These are phyloP conservation scores for Camellia sinensis DNA, from an alignment of 148 eudicot species.

Conservation along the genomic window DNA sequence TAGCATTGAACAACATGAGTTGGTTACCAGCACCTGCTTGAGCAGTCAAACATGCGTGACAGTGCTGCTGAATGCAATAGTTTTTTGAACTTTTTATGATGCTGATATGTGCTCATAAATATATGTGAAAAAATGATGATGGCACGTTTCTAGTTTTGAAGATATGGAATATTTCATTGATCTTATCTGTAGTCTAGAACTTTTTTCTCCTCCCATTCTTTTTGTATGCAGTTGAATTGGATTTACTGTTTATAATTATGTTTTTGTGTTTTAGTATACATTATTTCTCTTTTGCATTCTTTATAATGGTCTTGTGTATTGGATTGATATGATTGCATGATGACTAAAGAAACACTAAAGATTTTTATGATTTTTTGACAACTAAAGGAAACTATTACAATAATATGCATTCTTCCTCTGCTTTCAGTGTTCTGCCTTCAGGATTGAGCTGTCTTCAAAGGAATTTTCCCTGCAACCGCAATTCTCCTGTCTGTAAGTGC, in stretches of 20 bases:
- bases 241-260: no score
- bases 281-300: no score
- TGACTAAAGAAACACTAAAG: neutral
- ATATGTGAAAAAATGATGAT: no score
- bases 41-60: neutral
- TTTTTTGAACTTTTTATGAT: neutral
- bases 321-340: neutral
- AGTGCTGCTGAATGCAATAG: neutral
- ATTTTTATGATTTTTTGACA: no score
- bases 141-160: no score
- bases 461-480: constrained; percentile 38
- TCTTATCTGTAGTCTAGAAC: no score
- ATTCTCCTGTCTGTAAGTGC: constrained; percentile 38
- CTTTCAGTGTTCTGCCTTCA: constrained; percentile 30
- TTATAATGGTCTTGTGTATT: no score
- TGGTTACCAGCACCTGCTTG: neutral
- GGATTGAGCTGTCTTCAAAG: constrained; percentile 44
- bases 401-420: neutral
- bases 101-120: neutral
- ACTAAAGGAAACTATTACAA: neutral
- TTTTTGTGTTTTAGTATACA: no score
- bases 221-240: no score
- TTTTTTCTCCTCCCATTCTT: no score
- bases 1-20: neutral
- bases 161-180: no score